phyloP scores from a whole-genome alignment of 2,329 filamentous ascomycete genomes.

The Periconia digitata region DNA sequence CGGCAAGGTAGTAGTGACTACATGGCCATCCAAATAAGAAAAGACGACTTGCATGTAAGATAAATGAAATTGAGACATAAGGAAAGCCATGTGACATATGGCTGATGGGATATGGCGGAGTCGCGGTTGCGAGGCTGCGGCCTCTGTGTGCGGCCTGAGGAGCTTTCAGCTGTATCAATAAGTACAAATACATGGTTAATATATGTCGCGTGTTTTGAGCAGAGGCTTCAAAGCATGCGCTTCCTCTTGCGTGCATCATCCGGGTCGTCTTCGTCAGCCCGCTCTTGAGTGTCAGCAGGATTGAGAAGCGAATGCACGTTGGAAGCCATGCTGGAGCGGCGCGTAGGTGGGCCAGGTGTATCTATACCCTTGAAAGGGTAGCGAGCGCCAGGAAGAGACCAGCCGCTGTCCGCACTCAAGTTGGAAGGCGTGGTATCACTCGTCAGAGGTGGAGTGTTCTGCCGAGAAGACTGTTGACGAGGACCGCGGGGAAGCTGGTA shows the following conservation, averaged over 20 bases:
- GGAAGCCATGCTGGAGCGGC: conserved; percentile 71
- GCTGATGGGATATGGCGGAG: conserved; percentile 1
- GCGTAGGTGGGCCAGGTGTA: conserved; percentile 62
- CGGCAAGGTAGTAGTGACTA: no score
- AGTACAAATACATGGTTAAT: conserved; percentile 19
- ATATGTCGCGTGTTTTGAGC: neutral
- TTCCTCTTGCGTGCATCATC: conserved; percentile 66
- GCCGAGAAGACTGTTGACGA: conserved; percentile 53
- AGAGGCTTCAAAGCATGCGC: conserved; percentile 33
- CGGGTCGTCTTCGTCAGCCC: conserved; percentile 64
- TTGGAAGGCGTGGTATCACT: conserved; percentile 53
- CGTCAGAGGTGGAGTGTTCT: conserved; percentile 56
- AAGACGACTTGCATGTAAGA: neutral
- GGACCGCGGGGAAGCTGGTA: conserved; percentile 64
- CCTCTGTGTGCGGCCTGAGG: conserved; percentile 1
- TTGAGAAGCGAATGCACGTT: conserved; percentile 69
- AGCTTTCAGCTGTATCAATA: conserved; percentile 1
- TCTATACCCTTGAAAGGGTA: conserved; percentile 54
- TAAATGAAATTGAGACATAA: neutral
- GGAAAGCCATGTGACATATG: neutral
- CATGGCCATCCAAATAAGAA: neutral
- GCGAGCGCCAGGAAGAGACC: conserved; percentile 55
- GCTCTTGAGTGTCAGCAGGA: conserved; percentile 67
- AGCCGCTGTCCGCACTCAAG: conserved; percentile 56
- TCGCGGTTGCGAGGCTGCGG: neutral